Percentiles rank a stretch among this genome's conserved stretches.
phyloP scores from a whole-genome alignment of 129 eudicot species.

The Flaveria ramosissima region DNA sequence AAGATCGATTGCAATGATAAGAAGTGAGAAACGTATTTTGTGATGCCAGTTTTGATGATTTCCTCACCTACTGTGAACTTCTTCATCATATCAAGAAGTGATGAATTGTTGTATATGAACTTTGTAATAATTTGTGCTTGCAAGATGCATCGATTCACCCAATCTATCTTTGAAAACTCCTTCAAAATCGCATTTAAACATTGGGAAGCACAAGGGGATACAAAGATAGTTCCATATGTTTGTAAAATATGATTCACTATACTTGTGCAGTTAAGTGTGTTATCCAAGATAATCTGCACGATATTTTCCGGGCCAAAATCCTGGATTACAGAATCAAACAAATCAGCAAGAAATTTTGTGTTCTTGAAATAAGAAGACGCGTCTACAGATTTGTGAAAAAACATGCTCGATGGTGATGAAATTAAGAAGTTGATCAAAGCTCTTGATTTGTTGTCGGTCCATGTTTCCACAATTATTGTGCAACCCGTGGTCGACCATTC shows the following conservation, averaged over 20 bases:
- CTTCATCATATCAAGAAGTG: constrained; percentile 71
- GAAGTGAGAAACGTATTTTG: constrained; percentile 71
- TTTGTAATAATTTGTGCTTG: constrained; percentile 82
- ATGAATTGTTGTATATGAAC: constrained; percentile 64
- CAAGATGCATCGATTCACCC: constrained; percentile 70
- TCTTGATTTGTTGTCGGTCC: constrained; percentile 87
- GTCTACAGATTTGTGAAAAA: constrained; percentile 88
- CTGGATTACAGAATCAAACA: constrained; percentile 82
- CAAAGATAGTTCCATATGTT: constrained; percentile 67
- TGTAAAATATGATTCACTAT: constrained; percentile 72
- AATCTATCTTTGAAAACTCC: constrained; percentile 83
- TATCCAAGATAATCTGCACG: constrained; percentile 83
- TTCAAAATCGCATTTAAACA: constrained; percentile 81
- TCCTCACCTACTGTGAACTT: constrained; percentile 73
- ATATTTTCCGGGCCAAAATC: constrained; percentile 80
- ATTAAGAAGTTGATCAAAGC: constrained; percentile 79
- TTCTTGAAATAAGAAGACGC: constrained; percentile 76
- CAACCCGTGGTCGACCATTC: constrained; percentile 95
- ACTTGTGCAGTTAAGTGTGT: constrained; percentile 61
- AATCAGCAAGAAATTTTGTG: constrained; percentile 60
- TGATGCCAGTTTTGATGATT: constrained; percentile 73
- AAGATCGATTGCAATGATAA: constrained; percentile 67
- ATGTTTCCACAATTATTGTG: constrained; percentile 83
- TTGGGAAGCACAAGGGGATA: constrained; percentile 91
- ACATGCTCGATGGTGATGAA: constrained; percentile 84